Conservation (phyloP, 495 filamentous ascomycete species). For the Xylaria bambusicola region DNA sequence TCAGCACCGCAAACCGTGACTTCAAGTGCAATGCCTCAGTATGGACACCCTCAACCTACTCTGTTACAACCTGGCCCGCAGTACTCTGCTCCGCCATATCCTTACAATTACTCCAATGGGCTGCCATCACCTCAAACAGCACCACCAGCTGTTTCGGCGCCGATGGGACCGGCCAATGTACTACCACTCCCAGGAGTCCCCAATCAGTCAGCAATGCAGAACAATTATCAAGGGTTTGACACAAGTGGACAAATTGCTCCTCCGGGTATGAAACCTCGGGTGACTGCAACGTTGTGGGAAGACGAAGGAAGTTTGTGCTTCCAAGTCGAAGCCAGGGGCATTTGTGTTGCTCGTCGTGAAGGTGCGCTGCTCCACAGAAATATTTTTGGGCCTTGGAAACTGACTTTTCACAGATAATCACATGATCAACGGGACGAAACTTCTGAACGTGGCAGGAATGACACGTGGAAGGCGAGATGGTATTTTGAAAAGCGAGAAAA, state of each 20-base stretch:
- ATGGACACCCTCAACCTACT: conserved; percentile 75
- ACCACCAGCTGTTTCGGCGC: conserved; percentile 66
- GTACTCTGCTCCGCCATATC: conserved; percentile 67
- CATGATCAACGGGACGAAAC: conserved; percentile 98
- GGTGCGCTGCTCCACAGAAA: conserved; percentile 53
- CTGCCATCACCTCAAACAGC: conserved; percentile 73
- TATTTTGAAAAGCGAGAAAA: conserved; percentile 96
- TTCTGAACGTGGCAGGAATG: conserved; percentile 97
- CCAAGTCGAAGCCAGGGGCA: conserved; percentile 93
- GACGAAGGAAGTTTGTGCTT: conserved; percentile 98
- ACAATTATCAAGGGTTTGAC: conserved; percentile 70
- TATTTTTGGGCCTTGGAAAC: background rate
- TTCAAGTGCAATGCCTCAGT: conserved; percentile 71
- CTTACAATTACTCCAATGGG: conserved; percentile 68
- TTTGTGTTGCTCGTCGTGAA: conserved; percentile 93
- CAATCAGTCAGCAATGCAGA: conserved; percentile 52
- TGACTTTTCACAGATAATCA: conserved; percentile 74
- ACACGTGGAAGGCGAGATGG: conserved; percentile 93
- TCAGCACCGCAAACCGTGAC: conserved; percentile 81
- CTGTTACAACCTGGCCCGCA: conserved; percentile 78
- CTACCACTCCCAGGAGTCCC: conserved; percentile 67
- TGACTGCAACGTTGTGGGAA: conserved; percentile 97
- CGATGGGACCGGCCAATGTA: conserved; percentile 63
- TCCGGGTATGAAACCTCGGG: conserved; percentile 96
- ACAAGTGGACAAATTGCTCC: conserved; percentile 90